Evolutionary conservation across 2,329 filamentous ascomycete species (phyloP), one percentile per base, ranked within the genome.

Genomic region (Aspergillus tubingensis): DNA sequence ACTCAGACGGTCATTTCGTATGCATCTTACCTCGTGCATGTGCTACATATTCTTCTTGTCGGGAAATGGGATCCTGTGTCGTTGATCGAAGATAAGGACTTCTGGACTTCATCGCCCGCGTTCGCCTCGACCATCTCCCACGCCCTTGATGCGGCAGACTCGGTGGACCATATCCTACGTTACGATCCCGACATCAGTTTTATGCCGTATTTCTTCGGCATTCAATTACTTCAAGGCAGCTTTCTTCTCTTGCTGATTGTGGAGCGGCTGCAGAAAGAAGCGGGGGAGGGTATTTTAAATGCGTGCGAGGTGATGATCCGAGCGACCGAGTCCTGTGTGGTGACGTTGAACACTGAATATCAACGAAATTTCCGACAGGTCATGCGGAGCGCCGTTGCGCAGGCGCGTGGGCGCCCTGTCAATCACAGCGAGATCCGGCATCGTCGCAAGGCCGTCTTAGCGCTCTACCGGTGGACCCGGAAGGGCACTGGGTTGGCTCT

Each of bases 181-280:
- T 91, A 90, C 72, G 93, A 97, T 72, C 91, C 93, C 0, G 92
- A 95, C 59, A 83, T 96, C 53, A 93, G 94, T 75, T 96, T 96
- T 77, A 96, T 96, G 91, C 93, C 93, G 1, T 96, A 96, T 80
- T 96, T 96, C 80, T 96, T 96, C 67, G 93, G 92, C 60, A 94
- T 96, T 62, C 96, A 96, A 74, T 82, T 97, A 2, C 81, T 97
- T 5, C 93, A 97, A 72, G 93, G 92, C 5, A 96, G 91, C 41
- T 96, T 96, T 74, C 79, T 96, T 43, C 80, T 96, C 23, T 84
- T 96, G 1, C 81, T 96, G 48, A 96, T 96, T 54, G 92, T 92
- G 61, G 93, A 96, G 74, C 95, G 96, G 75, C 81, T 96, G 57
- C 89, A 93, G 75, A 87, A 87, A 19, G 91, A 96, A 73, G 92